Evolutionary conservation across 2,329 filamentous ascomycete species (phyloP).

Genomic region (Paraconiothyrium sp.): DNA sequence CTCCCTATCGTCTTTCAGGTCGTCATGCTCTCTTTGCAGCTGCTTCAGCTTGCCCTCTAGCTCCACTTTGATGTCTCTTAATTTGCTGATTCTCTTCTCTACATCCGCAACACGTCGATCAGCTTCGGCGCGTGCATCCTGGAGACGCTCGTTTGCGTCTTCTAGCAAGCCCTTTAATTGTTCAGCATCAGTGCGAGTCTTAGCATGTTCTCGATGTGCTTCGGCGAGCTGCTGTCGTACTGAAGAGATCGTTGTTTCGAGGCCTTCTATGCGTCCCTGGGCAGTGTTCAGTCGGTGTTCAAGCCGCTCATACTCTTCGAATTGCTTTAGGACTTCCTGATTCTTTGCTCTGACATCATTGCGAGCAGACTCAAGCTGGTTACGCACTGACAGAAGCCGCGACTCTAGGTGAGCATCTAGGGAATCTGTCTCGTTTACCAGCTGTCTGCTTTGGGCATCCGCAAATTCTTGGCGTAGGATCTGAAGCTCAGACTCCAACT

Average conservation of each 20-base stretch:
- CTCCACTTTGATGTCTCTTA: slow-evolving; percentile 40
- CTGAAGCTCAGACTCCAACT: slow-evolving; percentile 34
- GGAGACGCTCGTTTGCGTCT: slow-evolving; percentile 36
- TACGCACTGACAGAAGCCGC: slow-evolving; percentile 26
- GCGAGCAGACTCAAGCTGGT: slow-evolving; percentile 34
- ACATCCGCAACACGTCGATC: slow-evolving; percentile 39
- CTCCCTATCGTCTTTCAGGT: slow-evolving; percentile 39
- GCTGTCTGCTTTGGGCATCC: slow-evolving; percentile 15
- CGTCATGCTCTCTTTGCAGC: slow-evolving; percentile 37
- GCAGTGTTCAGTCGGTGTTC: slow-evolving; percentile 38
- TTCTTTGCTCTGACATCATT: slow-evolving; percentile 35
- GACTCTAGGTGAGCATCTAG: slow-evolving; percentile 23
- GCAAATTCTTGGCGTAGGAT: slow-evolving; percentile 32
- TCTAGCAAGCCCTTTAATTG: slow-evolving; percentile 37
- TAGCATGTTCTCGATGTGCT: slow-evolving; percentile 38
- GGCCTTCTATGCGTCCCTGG: slow-evolving; percentile 41
- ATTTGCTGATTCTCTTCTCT: slow-evolving; percentile 41
- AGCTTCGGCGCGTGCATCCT: slow-evolving; percentile 37
- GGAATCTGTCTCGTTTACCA: slow-evolving; percentile 17
- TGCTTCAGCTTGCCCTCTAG: slow-evolving; percentile 37
- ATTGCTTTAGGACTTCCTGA: slow-evolving; percentile 32
- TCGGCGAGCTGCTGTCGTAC: slow-evolving; percentile 48
- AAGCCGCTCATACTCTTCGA: slow-evolving; percentile 35
- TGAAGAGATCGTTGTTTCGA: slow-evolving; percentile 35
- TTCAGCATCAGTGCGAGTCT: slow-evolving; percentile 36